Conservation (phyloP, 2,329 filamentous ascomycete species). For the Chaetoscypha palmicola region DNA sequence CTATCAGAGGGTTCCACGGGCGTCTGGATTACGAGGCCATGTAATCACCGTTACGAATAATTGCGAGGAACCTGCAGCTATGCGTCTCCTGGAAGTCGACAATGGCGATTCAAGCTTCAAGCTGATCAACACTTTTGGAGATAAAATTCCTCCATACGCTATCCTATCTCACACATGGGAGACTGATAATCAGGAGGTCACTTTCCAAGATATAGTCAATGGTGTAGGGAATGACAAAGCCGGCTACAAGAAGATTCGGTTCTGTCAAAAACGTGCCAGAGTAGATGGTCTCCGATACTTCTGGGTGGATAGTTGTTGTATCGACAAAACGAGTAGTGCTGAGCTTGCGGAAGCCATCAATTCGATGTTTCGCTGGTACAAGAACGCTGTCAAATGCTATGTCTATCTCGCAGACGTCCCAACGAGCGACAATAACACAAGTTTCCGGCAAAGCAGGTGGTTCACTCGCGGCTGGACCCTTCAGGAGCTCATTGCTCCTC, state of each 20-base stretch:
- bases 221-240: background rate
- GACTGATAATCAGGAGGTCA: background rate
- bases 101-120: background rate
- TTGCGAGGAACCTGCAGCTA: too few species aligned
- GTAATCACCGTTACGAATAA: too few species aligned
- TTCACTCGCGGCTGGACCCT: too few species aligned
- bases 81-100: too few species aligned
- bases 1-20: too few species aligned
- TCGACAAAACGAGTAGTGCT: too few species aligned
- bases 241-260: conserved; percentile 1
- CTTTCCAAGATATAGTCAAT: background rate
- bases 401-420: conserved; percentile 4
- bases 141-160: background rate
- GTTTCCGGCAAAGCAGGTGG: conserved; percentile 1
- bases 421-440: background rate
- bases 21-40: too few species aligned
- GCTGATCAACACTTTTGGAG: background rate
- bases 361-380: conserved; percentile 4
- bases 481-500: conserved; percentile 3
- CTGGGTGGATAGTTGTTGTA: background rate
- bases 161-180: background rate
- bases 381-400: conserved; percentile 3
- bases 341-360: too few species aligned
- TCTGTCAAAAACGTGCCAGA: conserved; percentile 1
- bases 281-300: background rate